Base-by-base conservation (phyloP, 2,329 filamentous ascomycete genomes). In the Colletotrichum plurivorum region DNA sequence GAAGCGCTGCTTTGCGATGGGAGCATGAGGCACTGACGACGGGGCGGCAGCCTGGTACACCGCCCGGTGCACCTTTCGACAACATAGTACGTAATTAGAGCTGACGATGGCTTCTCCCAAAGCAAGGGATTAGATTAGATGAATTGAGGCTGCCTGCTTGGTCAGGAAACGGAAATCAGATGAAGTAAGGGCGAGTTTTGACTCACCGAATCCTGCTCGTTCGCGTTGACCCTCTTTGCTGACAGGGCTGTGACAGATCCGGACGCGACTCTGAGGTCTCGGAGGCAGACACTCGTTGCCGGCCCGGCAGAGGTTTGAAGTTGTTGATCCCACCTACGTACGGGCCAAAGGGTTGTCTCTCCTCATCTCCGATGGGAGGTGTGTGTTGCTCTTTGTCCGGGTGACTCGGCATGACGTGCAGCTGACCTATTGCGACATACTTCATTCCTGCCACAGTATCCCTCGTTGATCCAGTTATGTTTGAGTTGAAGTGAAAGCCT, bases 321-420 rank as follows among this genome's bases (percentile, higher is more conserved):
- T 60, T 56, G 36, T 48, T 46, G 18, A 22, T 31, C 45, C 45
- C 56, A 67, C 45, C 25, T 51, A 59, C 56, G 62, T 52, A 61
- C n/a, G 49, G 22, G 25, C 43, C 49, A 51, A 36, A 12, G 31
- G 31, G 31, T 36, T 36, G 45, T 65, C 66, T 65, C 52, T 63
- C 27, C 12, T 36, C 43, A 39, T 55, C 18, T 36, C 39, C 43
- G 18, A 45, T 41, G 22, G 20, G 15, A 25, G 45, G 27, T 22
- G 36, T 15, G 20, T 3, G 27, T 41, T 43, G 4, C 18, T 8
- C 46, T 66, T 69, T 69, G 51, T 61, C 15, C 16, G 22, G 43
- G 18, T 25, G 18, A 39, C 13, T 8, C 39, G 12, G 16, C 18
- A 69, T 52, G 56, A 67, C 51, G 63, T 56, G 45, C 51, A 16